These are phyloP conservation scores for Aulographum hederae DNA, from an alignment of 2,329 filamentous ascomycete species.

Conservation along the genomic window DNA sequence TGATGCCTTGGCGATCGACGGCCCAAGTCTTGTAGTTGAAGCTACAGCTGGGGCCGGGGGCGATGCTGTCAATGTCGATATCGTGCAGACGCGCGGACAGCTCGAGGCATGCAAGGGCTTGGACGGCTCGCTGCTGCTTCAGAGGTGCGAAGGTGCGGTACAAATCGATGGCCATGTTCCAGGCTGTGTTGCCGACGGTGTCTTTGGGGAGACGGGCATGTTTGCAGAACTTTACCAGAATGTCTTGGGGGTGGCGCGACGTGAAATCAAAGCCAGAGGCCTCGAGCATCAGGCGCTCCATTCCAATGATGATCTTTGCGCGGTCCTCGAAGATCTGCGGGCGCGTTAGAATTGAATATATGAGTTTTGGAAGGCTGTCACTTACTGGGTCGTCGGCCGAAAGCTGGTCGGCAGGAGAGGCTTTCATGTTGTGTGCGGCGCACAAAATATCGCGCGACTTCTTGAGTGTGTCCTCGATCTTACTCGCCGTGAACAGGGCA, in stretches of 20 bases:
- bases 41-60: not conserved
- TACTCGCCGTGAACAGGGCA: conserved; percentile 81
- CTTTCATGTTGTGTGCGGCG: conserved; percentile 73
- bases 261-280: conserved; percentile 88
- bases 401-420: conserved; percentile 43
- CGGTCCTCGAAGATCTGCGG: conserved; percentile 60
- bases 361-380: too few species aligned
- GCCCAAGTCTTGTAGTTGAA: not conserved
- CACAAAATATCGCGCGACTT: conserved; percentile 89
- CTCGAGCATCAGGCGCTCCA: conserved; percentile 87
- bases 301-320: conserved; percentile 65
- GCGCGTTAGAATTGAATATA: conserved; percentile 5
- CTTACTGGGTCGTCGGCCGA: conserved; percentile 68
- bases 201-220: conserved; percentile 34
- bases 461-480: conserved; percentile 95
- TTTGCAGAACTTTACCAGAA: conserved; percentile 58
- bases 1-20: conserved; percentile 23
- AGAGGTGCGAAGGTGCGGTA: conserved; percentile 87
- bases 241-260: conserved; percentile 69
- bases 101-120: conserved; percentile 69
- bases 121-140: conserved; percentile 73
- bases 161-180: conserved; percentile 69
- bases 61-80: conserved; percentile 11
- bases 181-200: conserved; percentile 52
- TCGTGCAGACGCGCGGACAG: conserved; percentile 51